Evolutionary conservation across 148 eudicot species (phyloP).

Genomic region (Limonium bicolor): DNA sequence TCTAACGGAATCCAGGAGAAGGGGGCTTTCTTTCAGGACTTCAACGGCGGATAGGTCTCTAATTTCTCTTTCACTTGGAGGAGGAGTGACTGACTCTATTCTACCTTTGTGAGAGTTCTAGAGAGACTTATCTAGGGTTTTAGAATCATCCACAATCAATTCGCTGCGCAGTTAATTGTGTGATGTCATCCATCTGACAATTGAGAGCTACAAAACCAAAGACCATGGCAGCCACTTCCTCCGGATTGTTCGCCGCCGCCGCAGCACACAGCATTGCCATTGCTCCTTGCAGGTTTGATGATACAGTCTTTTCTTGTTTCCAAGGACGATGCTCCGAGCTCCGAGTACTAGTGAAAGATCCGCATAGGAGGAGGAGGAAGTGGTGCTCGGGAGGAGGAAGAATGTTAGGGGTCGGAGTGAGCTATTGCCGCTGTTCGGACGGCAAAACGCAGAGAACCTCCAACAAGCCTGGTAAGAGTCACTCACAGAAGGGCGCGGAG

Average conservation of each 20-base stretch:
- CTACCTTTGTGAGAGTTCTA: neutral
- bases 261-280: neutral
- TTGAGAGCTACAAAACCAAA: no score
- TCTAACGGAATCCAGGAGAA: neutral
- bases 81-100: no score
- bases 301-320: slow-evolving; percentile 1
- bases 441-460: slow-evolving; percentile 12
- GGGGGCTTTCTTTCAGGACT: no score
- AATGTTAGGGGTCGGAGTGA: slow-evolving; percentile 7
- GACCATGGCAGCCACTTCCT: slow-evolving; percentile 49
- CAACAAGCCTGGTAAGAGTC: slow-evolving; percentile 9
- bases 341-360: no score
- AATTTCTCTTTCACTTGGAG: no score
- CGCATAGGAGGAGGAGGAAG: neutral
- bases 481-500: slow-evolving; percentile 29
- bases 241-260: slow-evolving; percentile 29
- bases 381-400: slow-evolving; percentile 1
- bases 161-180: slow-evolving; percentile 1
- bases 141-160: neutral
- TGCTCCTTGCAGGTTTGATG: slow-evolving; percentile 3
- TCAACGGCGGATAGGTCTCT: no score
- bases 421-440: slow-evolving; percentile 24
- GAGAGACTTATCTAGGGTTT: neutral
- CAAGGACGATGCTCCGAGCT: slow-evolving; percentile 7
- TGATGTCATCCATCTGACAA: no score